Conservation (phyloP, 306 rosid genomes). For the Dryas alaskensis region DNA sequence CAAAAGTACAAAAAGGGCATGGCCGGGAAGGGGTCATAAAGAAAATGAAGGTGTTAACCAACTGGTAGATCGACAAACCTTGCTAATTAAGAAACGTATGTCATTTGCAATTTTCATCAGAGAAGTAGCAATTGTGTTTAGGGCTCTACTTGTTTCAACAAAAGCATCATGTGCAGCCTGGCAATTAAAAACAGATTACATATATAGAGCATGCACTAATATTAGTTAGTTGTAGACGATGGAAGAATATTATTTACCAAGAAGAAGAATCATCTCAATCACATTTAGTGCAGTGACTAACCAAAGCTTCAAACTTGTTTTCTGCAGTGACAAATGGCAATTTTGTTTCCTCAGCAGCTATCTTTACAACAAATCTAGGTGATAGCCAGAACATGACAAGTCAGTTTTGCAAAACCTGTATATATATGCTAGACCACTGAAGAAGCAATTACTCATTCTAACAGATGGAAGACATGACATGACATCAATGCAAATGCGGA, state of each 20-base stretch:
- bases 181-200: conserved; percentile 20
- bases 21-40: neutral
- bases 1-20: neutral
- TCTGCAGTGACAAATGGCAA: conserved; percentile 91
- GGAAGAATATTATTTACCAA: conserved; percentile 16
- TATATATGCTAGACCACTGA: neutral
- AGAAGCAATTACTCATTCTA: neutral
- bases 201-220: conserved; percentile 13
- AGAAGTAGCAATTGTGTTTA: conserved; percentile 83
- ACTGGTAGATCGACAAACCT: conserved; percentile 48
- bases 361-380: conserved; percentile 82
- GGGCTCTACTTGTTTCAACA: conserved; percentile 90
- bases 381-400: conserved; percentile 22
- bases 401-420: neutral
- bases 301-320: conserved; percentile 99
- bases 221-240: conserved; percentile 14
- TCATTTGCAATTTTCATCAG: conserved; percentile 95
- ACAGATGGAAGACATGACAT: neutral
- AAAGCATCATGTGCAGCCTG: conserved; percentile 99
- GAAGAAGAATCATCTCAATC: neutral
- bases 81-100: conserved; percentile 70
- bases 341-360: conserved; percentile 89
- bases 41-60: neutral
- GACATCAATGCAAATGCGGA: neutral
- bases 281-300: conserved; percentile 38